phyloP scores from a whole-genome alignment of 2,329 filamentous ascomycete species.

The Fusarium lateritium region DNA sequence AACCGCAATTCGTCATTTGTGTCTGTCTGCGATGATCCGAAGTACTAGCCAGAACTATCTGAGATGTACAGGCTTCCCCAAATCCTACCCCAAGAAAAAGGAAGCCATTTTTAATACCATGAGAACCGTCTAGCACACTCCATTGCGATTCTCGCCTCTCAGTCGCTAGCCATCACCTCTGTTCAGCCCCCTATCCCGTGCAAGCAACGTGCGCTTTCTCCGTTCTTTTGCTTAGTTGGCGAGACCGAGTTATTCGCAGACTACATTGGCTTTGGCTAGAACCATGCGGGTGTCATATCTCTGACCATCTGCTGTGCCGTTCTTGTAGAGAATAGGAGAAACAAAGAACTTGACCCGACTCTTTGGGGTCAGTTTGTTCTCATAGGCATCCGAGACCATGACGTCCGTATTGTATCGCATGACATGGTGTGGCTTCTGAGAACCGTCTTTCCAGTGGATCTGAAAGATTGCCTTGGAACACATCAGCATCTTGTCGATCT shows the following conservation, averaged over 20 bases:
- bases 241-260: constrained; percentile 15
- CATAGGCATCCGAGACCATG: constrained; percentile 1
- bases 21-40: background rate
- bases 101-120: too few species aligned
- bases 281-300: background rate
- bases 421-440: fast-evolving
- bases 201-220: too few species aligned
- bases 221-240: too few species aligned
- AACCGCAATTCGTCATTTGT: background rate
- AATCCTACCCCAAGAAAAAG: background rate
- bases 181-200: background rate
- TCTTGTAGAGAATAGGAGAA: constrained; percentile 19
- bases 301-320: constrained; percentile 24
- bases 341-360: background rate
- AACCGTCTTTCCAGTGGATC: background rate
- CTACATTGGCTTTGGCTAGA: constrained; percentile 23
- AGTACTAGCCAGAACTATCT: too few species aligned
- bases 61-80: too few species aligned
- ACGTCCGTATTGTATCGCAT: background rate
- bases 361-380: fast-evolving
- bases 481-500: constrained; percentile 29
- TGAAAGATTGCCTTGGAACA: constrained; percentile 21
- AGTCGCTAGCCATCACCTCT: background rate
- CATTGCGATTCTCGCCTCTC: background rate
- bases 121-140: too few species aligned